Conservation (phyloP, 495 filamentous ascomycete genomes). For the Massariosphaeria phaeospora region DNA sequence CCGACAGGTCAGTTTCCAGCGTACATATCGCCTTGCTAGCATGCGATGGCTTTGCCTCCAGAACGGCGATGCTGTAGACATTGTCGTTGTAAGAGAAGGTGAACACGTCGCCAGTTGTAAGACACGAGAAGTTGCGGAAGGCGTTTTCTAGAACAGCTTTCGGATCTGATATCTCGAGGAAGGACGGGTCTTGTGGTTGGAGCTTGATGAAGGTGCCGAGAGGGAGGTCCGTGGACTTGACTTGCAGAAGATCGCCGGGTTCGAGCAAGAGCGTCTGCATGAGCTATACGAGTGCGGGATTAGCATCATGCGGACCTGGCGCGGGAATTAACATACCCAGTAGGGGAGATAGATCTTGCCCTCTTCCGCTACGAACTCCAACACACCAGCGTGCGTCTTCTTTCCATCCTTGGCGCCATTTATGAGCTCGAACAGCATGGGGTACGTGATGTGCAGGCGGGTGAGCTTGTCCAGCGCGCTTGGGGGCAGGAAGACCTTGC, state of each 20-base stretch:
- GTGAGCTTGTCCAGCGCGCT: conserved; percentile 94
- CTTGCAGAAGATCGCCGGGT: conserved; percentile 86
- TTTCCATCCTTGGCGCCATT: conserved; percentile 70
- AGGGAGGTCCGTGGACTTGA: conserved; percentile 88
- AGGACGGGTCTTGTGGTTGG: conserved; percentile 83
- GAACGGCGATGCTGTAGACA: conserved; percentile 81
- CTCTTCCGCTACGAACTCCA: conserved; percentile 97
- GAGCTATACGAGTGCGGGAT: conserved; percentile 53
- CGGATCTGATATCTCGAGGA: conserved; percentile 93
- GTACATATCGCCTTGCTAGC: conserved; percentile 80
- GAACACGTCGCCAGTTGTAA: conserved; percentile 89
- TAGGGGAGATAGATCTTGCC: conserved; percentile 92
- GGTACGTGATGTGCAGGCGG: conserved; percentile 93
- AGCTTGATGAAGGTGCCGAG: conserved; percentile 89
- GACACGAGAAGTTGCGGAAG: conserved; percentile 88
- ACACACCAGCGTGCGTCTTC: conserved; percentile 84
- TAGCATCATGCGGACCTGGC: not conserved
- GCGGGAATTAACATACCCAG: conserved; percentile 63
- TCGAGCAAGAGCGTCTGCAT: conserved; percentile 89
- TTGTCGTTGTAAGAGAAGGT: conserved; percentile 93
- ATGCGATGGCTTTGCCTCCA: conserved; percentile 83
- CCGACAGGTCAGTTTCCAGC: conserved; percentile 88
- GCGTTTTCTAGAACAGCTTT: conserved; percentile 97
- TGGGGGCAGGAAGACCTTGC: conserved; percentile 93
- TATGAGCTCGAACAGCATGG: conserved; percentile 90